Evolutionary conservation across 805 yeast species (phyloP), one percentile per base, ranked within the genome.

Genomic region (Candida wancherniae): DNA sequence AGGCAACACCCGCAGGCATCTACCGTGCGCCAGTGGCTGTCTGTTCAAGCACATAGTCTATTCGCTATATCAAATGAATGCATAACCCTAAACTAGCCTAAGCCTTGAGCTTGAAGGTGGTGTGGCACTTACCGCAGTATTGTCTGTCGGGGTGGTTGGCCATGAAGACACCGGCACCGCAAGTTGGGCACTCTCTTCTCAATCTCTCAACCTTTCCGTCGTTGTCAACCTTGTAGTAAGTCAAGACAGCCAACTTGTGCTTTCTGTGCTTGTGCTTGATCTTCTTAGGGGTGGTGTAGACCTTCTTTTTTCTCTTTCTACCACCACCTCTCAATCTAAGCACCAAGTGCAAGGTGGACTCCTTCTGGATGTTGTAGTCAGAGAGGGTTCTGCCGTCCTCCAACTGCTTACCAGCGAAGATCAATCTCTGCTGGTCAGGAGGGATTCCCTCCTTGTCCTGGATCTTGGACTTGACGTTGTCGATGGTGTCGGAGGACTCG

Each of bases 231-330:
- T 90, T 88, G 87, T 88, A 92, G 92, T 90, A 92, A 67, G 94
- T 87, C 71, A 92, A 84, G 70, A 92, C 97, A 72, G 97, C 97
- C 65, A 92, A 80, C 84, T 92, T 92, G 74, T 84, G 85, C 80
- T 90, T 92, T 85, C 84, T 92, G 84, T 86, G 96, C 84, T 87
- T 88, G 94, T 92, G 97, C 77, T 75, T 85, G 77, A 92, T 85
- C 84, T 88, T 94, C 88, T 92, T 92, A 79, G 98, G 98, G 67
- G 97, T 90, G 76, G 97, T 90, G 90, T 90, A 92, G 68, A 87
- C 97, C 94, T 90, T 90, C 96, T 92, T 92, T 92, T 92, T 92
- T 82, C 95, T 90, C 92, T 92, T 92, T 85, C 88, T 92, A 68
- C 71, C 71, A 45, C 50, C 50, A 78, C 94, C 96, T 80, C 96